phyloP scores from a whole-genome alignment of 2,329 filamentous ascomycete species.

The Orbilia oligospora region DNA sequence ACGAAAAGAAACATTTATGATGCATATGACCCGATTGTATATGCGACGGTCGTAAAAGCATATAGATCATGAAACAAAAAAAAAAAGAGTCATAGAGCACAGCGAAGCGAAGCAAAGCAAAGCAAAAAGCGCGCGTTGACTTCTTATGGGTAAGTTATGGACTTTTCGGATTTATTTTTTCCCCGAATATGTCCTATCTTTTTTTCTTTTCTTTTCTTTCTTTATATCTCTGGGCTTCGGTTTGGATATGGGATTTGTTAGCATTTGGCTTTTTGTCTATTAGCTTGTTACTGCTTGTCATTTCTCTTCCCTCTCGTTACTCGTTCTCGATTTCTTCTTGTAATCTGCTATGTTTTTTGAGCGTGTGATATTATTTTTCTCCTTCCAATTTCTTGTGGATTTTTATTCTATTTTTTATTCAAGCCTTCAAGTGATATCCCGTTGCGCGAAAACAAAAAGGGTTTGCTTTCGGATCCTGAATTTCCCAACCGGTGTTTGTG shows the following conservation, averaged over 20 bases:
- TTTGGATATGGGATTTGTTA: conserved; percentile 5
- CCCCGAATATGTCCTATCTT: background rate
- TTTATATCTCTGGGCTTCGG: conserved; percentile 16
- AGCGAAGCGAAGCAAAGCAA: conserved; percentile 18
- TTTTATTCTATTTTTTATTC: too few species aligned
- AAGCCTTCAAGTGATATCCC: conserved; percentile 45
- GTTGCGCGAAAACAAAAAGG: conserved; percentile 18
- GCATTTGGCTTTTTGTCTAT: conserved; percentile 10
- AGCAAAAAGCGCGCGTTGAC: conserved; percentile 12
- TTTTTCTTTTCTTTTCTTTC: background rate
- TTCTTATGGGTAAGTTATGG: conserved; percentile 44
- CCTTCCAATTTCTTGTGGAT: background rate
- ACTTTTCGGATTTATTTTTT: background rate
- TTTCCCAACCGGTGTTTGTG: conserved; percentile 33
- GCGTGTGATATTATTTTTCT: conserved; percentile 26
- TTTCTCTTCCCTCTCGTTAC: background rate
- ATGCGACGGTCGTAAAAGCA: conserved; percentile 23
- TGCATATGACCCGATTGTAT: conserved; percentile 19
- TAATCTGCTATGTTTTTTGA: conserved; percentile 47
- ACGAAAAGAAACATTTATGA: conserved; percentile 30
- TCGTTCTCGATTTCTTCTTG: conserved; percentile 5
- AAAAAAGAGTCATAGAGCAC: conserved; percentile 32
- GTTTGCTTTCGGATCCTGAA: conserved; percentile 30
- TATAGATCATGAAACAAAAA: conserved; percentile 50
- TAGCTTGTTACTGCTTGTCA: conserved; percentile 15